Evolutionary conservation across 2,329 filamentous ascomycete species (phyloP).

Genomic region (Hypoxylon sp.): DNA sequence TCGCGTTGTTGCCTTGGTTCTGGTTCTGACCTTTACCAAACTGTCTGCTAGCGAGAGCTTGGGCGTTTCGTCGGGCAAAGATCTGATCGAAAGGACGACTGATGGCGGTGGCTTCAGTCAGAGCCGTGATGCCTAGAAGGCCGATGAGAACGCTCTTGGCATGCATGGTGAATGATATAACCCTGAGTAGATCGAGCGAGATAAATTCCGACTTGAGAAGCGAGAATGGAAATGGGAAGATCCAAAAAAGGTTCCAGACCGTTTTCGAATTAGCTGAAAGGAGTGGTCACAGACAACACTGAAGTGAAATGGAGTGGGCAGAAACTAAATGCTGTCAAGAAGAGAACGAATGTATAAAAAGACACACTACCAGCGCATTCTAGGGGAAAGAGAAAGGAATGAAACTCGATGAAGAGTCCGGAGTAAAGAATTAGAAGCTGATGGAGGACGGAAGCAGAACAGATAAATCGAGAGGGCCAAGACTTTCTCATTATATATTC

Average conservation of each 20-base stretch:
- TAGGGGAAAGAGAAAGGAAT: slow-evolving; percentile 54
- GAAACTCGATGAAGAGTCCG: slow-evolving; percentile 45
- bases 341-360: slow-evolving; percentile 62
- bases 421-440: slow-evolving; percentile 46
- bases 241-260: slow-evolving; percentile 65
- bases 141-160: slow-evolving; percentile 62
- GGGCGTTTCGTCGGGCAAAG: slow-evolving; percentile 46
- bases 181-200: slow-evolving; percentile 36
- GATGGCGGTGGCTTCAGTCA: slow-evolving; percentile 60
- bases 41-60: slow-evolving; percentile 58
- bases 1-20: slow-evolving; percentile 19
- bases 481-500: slow-evolving; percentile 56
- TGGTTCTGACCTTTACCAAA: slow-evolving; percentile 41
- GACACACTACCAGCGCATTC: slow-evolving; percentile 63
- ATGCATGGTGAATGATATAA: slow-evolving; percentile 59
- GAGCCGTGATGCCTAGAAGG: slow-evolving; percentile 61
- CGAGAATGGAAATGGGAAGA: slow-evolving; percentile 47
- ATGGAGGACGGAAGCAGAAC: slow-evolving; percentile 51
- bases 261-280: slow-evolving; percentile 55
- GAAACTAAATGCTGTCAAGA: slow-evolving; percentile 53
- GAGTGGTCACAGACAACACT: slow-evolving; percentile 59
- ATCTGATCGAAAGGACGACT: slow-evolving; percentile 53
- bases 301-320: slow-evolving; percentile 52
- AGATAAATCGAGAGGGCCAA: slow-evolving; percentile 54
- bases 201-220: slow-evolving; percentile 38